Percentiles rank a stretch among this genome's conserved stretches.
phyloP scores from a whole-genome alignment of 257 asterid species.

The Verbascum thapsus region DNA sequence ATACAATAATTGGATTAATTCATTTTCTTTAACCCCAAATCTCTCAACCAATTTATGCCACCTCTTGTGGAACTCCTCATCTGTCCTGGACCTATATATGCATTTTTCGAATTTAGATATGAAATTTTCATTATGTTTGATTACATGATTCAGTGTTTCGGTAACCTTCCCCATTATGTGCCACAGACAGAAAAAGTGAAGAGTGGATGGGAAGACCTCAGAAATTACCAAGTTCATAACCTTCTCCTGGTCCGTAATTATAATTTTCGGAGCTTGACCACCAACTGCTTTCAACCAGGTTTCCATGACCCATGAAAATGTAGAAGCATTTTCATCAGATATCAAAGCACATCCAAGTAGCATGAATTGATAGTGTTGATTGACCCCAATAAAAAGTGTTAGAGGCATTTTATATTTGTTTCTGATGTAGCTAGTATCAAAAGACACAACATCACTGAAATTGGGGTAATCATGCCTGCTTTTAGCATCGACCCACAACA shows the following conservation, averaged over 20 bases:
- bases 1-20: conserved; percentile 61
- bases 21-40: conserved; percentile 73
- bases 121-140: conserved; percentile 72
- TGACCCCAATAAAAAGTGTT: conserved; percentile 83
- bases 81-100: conserved; percentile 72
- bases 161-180: conserved; percentile 73
- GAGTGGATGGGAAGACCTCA: conserved; percentile 67
- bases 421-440: conserved; percentile 80
- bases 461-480: conserved; percentile 77
- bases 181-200: conserved; percentile 76
- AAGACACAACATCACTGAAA: conserved; percentile 81
- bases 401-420: conserved; percentile 88
- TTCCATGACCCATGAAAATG: conserved; percentile 81
- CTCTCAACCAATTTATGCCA: conserved; percentile 79
- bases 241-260: conserved; percentile 79
- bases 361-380: conserved; percentile 92
- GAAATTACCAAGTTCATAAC: conserved; percentile 57
- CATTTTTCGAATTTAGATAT: conserved; percentile 72
- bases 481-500: conserved; percentile 92
- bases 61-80: conserved; percentile 78
- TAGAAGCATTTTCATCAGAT: conserved; percentile 70
- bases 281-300: conserved; percentile 93
- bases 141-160: conserved; percentile 60
- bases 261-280: conserved; percentile 73
- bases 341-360: conserved; percentile 94